These are phyloP conservation scores for Pharus latifolius DNA, from an alignment of 176 grass and related monocot genomes.

Conservation along the genomic window DNA sequence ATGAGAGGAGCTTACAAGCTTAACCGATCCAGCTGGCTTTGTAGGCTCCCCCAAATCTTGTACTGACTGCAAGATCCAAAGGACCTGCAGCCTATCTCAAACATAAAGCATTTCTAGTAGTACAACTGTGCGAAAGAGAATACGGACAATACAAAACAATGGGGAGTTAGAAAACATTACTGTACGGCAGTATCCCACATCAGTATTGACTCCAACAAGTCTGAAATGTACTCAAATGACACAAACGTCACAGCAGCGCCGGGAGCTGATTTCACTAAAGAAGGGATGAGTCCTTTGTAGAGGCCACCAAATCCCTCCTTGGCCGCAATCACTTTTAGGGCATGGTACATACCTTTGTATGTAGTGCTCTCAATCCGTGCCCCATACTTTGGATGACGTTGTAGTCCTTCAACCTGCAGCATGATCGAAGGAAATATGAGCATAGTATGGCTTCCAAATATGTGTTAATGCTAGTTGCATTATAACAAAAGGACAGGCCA, in stretches of 20 bases:
- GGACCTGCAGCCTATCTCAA: slow-evolving; percentile 30
- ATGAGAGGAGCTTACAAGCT: slow-evolving; percentile 30
- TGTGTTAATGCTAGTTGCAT: background rate
- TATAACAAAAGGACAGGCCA: background rate
- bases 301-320: slow-evolving; percentile 68
- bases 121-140: background rate
- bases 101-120: slow-evolving; percentile 24
- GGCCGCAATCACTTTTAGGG: slow-evolving; percentile 61
- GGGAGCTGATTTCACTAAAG: slow-evolving; percentile 88
- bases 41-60: slow-evolving; percentile 32
- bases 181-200: slow-evolving; percentile 36
- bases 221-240: slow-evolving; percentile 84
- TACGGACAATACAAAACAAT: slow-evolving; percentile 10
- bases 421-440: background rate
- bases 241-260: slow-evolving; percentile 92
- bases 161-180: slow-evolving; percentile 1
- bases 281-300: slow-evolving; percentile 91
- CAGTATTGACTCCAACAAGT: slow-evolving; percentile 61
- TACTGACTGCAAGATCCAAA: slow-evolving; percentile 43
- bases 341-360: slow-evolving; percentile 85
- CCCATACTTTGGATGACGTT: slow-evolving; percentile 85
- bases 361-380: slow-evolving; percentile 53
- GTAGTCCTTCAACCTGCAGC: slow-evolving; percentile 80
- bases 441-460: background rate
- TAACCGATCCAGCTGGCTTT: slow-evolving; percentile 30